These are phyloP conservation scores for Aspergillus fructus DNA, from an alignment of 2,329 filamentous ascomycete species.

Conservation along the genomic window DNA sequence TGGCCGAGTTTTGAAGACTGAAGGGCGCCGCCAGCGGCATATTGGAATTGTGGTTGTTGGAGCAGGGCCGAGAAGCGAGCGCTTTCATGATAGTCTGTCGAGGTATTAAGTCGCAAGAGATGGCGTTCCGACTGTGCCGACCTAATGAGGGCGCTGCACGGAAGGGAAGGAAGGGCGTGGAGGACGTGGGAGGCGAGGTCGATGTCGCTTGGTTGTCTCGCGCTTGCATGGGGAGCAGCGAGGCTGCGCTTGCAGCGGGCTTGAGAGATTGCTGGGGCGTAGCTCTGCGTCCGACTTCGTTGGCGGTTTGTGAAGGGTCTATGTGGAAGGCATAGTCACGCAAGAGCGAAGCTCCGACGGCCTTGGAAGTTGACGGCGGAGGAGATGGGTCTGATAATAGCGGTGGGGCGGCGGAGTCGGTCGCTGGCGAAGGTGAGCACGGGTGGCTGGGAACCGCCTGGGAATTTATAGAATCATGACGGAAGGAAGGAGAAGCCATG, in stretches of 20 bases:
- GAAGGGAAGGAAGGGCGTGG: constrained; percentile 35
- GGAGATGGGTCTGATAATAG: constrained; percentile 24
- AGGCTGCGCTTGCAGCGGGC: constrained; percentile 20
- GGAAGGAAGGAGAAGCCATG: constrained; percentile 22
- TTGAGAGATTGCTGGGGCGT: constrained; percentile 17
- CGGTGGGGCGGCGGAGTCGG: constrained; percentile 25
- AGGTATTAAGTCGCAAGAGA: constrained; percentile 67
- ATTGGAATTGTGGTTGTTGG: constrained; percentile 53
- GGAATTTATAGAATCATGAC: constrained; percentile 19
- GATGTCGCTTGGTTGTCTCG: constrained; percentile 27
- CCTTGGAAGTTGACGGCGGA: constrained; percentile 25
- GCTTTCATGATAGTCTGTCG: constrained; percentile 82
- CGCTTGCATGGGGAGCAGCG: constrained; percentile 19
- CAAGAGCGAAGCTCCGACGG: constrained; percentile 40
- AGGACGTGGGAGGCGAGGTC: constrained; percentile 19
- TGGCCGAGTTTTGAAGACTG: constrained; percentile 54
- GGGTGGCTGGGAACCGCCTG: constrained; percentile 12
- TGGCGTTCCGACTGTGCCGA: constrained; percentile 48
- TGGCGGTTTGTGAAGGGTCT: constrained; percentile 41
- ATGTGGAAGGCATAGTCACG: constrained; percentile 46
- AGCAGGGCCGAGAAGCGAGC: constrained; percentile 61
- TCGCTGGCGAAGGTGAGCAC: constrained; percentile 16
- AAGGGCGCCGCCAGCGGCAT: constrained; percentile 65
- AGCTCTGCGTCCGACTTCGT: constrained; percentile 30
- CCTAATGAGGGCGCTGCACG: constrained; percentile 34